These are phyloP conservation scores for Mayamaea pseudoterrestris DNA, from an alignment of 108 stramenopile genomes.

Conservation along the genomic window DNA sequence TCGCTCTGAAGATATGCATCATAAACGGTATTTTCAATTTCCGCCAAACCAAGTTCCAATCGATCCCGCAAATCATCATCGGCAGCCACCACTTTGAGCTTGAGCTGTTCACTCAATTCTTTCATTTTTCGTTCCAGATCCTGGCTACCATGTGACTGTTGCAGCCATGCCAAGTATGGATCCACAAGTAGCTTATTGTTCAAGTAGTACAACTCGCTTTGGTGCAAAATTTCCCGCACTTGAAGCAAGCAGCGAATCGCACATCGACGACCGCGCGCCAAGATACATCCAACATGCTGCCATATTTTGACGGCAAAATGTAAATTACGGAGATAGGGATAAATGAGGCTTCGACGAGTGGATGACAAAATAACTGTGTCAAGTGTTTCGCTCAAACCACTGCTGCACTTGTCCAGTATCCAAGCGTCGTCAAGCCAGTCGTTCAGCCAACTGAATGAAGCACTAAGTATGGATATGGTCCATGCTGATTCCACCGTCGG, in stretches of 20 bases:
- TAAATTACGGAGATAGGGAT: conserved; percentile 82
- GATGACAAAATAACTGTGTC: conserved; percentile 11
- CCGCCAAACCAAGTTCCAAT: background rate
- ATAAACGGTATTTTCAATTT: background rate
- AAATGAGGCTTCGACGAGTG: conserved; percentile 64
- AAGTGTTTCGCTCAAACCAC: background rate
- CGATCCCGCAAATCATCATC: background rate
- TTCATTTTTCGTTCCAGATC: background rate
- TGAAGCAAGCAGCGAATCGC: conserved; percentile 54
- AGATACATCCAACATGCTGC: conserved; percentile 29
- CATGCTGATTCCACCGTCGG: conserved; percentile 87
- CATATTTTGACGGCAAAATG: conserved; percentile 19
- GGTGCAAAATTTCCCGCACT: conserved; percentile 60
- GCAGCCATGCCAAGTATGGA: conserved; percentile 66
- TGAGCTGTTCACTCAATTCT: too few relatives aligned
- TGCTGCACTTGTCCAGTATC: conserved; percentile 8
- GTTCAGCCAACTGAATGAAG: conserved; percentile 79
- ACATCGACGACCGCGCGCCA: conserved; percentile 32
- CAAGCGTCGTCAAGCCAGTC: conserved; percentile 23
- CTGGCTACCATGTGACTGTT: conserved; percentile 8
- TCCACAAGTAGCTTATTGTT: conserved; percentile 76
- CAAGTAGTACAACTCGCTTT: conserved; percentile 83
- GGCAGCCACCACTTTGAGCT: background rate
- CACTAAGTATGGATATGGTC: conserved; percentile 75
- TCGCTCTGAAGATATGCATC: background rate